phyloP scores from a whole-genome alignment of 176 grass and related monocot species.

The Cymbopogon citratus region DNA sequence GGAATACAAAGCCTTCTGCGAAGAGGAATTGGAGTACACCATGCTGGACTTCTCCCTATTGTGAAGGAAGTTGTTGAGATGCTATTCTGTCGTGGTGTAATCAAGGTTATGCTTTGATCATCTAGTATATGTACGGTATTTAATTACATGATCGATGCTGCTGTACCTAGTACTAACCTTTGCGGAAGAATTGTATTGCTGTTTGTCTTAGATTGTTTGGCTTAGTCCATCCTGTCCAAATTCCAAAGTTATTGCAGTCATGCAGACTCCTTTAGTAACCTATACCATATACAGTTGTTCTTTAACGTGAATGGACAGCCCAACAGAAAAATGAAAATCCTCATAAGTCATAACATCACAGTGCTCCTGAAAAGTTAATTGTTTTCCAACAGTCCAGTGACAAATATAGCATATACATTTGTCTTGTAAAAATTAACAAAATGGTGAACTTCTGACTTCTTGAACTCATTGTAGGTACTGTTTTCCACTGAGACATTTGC shows the following conservation, averaged over 20 bases:
- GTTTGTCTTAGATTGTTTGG: neutral
- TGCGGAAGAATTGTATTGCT: neutral
- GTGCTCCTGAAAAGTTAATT: neutral
- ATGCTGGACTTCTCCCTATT: constrained; percentile 98
- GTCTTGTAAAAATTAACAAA: neutral
- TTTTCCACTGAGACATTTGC: constrained; percentile 99
- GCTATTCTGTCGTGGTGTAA: constrained; percentile 92
- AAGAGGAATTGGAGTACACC: constrained; percentile 90
- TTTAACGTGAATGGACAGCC: constrained; percentile 2
- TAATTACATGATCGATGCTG: constrained; percentile 31
- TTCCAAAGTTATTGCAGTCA: neutral
- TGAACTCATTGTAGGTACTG: constrained; percentile 61
- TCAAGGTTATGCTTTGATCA: constrained; percentile 69
- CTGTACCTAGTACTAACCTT: constrained; percentile 12
- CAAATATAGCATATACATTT: constrained; percentile 11
- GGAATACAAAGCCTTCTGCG: constrained; percentile 76
- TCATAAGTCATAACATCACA: neutral
- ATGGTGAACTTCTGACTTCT: constrained; percentile 6
- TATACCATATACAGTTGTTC: neutral
- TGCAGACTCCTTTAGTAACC: neutral
- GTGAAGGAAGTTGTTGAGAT: constrained; percentile 99
- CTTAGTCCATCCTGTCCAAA: neutral
- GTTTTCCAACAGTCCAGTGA: neutral
- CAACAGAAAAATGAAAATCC: neutral
- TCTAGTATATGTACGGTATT: constrained; percentile 10